A percentile compares a stretch with the other conserved stretches of the same genome.
Evolutionary conservation across 768 basidiomycete species (phyloP).

Genomic region (Serendipita indica): DNA sequence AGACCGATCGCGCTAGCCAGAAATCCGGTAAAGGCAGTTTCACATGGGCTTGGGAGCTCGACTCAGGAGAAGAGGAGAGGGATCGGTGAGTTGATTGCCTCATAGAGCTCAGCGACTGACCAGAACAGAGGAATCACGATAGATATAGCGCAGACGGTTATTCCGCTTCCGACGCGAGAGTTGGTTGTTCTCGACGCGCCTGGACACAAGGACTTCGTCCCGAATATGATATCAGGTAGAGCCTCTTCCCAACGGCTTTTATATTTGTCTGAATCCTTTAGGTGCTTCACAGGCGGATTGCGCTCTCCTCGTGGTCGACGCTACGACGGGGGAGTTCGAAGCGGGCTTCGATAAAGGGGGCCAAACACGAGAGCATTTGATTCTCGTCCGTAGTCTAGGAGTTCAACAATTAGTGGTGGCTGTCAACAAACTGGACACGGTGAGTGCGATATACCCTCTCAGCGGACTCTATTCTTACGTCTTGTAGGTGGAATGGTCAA

Average conservation of each 20-base stretch:
- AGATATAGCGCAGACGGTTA: slow-evolving; percentile 79
- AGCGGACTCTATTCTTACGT: not conserved
- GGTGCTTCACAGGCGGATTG: slow-evolving; percentile 92
- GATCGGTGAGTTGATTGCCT: slow-evolving; percentile 47
- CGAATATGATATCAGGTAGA: slow-evolving; percentile 91
- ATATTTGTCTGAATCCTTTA: no score
- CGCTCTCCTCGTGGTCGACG: slow-evolving; percentile 84
- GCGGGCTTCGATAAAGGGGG: slow-evolving; percentile 88
- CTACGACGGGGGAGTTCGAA: slow-evolving; percentile 84
- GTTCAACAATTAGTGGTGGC: slow-evolving; percentile 84
- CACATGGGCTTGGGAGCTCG: slow-evolving; percentile 95
- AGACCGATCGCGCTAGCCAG: slow-evolving; percentile 79
- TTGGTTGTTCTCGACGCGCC: slow-evolving; percentile 96
- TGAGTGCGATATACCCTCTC: slow-evolving; percentile 22
- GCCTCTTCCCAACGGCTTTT: not conserved
- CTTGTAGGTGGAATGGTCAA: slow-evolving; percentile 70
- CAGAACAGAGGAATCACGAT: slow-evolving; percentile 81
- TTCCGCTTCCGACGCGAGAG: slow-evolving; percentile 55
- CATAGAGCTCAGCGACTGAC: slow-evolving; percentile 9
- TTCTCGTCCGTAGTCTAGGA: slow-evolving; percentile 83
- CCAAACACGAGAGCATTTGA: slow-evolving; percentile 87
- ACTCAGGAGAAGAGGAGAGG: slow-evolving; percentile 83
- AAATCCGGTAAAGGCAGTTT: slow-evolving; percentile 91
- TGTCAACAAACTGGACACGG: slow-evolving; percentile 90
- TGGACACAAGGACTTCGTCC: slow-evolving; percentile 94